Conservation (phyloP, 1,284 basidiomycete species). For the Cutaneotrichosporon sp. region DNA sequence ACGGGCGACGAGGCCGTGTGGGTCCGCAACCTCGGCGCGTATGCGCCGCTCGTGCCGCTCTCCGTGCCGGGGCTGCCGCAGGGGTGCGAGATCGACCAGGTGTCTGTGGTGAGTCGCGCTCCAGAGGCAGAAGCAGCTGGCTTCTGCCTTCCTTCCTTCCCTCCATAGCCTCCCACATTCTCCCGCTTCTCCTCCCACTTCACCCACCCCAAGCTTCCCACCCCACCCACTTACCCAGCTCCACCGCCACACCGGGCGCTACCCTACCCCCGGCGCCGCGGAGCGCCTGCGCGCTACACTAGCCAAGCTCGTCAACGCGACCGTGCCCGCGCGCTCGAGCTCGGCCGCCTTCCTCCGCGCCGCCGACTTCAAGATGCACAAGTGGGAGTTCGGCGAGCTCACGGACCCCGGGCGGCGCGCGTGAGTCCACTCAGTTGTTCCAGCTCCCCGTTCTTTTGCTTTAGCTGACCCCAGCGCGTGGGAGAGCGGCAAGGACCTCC, state of each 20-base stretch:
- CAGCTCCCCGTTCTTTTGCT: not conserved
- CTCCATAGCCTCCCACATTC: too few relatives aligned
- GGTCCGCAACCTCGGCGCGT: conserved; percentile 6
- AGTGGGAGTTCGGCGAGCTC: conserved; percentile 58
- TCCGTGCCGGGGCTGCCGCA: not conserved
- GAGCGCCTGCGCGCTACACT: conserved; percentile 58
- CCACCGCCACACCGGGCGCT: conserved; percentile 82
- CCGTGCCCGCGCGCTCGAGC: conserved; percentile 44
- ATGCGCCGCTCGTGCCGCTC: not conserved
- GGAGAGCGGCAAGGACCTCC: conserved; percentile 34
- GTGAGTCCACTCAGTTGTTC: too few relatives aligned
- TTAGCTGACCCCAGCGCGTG: conserved; percentile 48
- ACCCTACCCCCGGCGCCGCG: conserved; percentile 64
- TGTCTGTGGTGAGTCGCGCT: not conserved
- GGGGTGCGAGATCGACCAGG: not conserved
- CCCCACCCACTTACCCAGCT: conserved; percentile 58
- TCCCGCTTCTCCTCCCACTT: too few relatives aligned
- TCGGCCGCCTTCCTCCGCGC: conserved; percentile 64
- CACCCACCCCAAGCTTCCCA: too few relatives aligned
- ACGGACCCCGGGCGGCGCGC: conserved; percentile 69
- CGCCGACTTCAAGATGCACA: conserved; percentile 65
- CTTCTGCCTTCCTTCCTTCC: too few relatives aligned
- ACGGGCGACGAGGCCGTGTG: not conserved
- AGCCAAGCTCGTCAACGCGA: conserved; percentile 51
- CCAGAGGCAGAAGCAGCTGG: too few relatives aligned